Evolutionary conservation across 805 yeast species (phyloP), one percentile per base, ranked within the genome.

Genomic region (Metschnikowia cerradonensis): DNA sequence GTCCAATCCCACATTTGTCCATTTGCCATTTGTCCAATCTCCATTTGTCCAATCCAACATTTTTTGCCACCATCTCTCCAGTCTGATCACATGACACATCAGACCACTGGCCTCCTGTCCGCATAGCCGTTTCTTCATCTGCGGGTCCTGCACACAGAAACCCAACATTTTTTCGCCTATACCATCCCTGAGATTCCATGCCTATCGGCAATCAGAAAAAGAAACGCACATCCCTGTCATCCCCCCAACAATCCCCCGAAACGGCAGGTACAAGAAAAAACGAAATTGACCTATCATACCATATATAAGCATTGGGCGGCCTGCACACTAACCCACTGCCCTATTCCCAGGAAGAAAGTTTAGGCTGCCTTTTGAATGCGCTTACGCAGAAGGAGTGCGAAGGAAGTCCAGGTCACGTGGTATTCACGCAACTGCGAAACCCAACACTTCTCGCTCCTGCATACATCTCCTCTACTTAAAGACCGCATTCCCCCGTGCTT

Each of bases 371-470:
- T 14, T 15, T 7, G 2, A 38, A 14, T 14, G 41, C 31, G 41
- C 19, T n/a, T 31, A 8, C 41, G 41, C 41, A 8, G 30, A 26
- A 26, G 4, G 4, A 26, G 11, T 10, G 41, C 26, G 41, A 23
- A 11, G 31, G 41, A 17, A n/a, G 6, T 14, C 31, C 32, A 23
- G 31, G 32, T 39, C 43, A 40, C 43, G 43, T 40, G 34, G 10
- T 4, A 7, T 10, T 20, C 43, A 23, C 31, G 34, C 43, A 22
- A 40, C 34, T 40, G 34, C 34, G 15, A 40, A 40, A 26, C 52
- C 52, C 52, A 50, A 50, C 50, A 47, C 47, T 50, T 50, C 30
- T n/a, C 32, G 26, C 36, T 34, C 33, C 47, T 48, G 50, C 50
- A 48, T 33, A 36, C 41, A 30, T n/a, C 30, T 8, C 31, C n/a